These are phyloP conservation scores for Fusarium duplospermum DNA, from an alignment of 2,329 filamentous ascomycete genomes.

Conservation along the genomic window DNA sequence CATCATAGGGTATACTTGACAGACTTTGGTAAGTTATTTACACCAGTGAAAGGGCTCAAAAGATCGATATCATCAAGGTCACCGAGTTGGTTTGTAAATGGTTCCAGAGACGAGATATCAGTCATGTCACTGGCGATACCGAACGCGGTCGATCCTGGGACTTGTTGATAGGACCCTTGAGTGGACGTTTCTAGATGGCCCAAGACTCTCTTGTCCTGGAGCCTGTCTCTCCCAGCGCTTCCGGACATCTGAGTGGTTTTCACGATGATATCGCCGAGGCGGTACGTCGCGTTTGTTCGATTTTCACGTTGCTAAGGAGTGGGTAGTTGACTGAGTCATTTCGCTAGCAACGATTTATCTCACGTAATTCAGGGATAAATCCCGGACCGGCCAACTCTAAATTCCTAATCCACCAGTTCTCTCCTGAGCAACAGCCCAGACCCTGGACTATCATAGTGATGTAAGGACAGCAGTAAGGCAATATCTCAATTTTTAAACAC, in stretches of 20 bases:
- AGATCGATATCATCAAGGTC: not conserved
- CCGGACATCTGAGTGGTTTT: not conserved
- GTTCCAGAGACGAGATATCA: not conserved
- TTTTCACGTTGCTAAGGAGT: not conserved
- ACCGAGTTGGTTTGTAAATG: not conserved
- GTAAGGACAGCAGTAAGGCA: not conserved
- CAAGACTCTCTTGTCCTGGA: not conserved
- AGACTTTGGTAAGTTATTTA: not conserved
- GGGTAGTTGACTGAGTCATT: not conserved
- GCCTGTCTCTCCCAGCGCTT: not conserved
- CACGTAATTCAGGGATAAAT: not conserved
- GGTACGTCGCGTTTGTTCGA: not conserved
- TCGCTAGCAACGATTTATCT: not conserved
- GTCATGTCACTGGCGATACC: not conserved
- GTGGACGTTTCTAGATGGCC: not conserved
- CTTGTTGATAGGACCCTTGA: too few relatives aligned
- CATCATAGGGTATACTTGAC: not conserved
- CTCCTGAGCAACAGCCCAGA: not conserved
- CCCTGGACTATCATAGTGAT: not conserved
- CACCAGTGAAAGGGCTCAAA: not conserved
- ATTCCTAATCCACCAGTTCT: not conserved
- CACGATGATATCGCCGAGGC: not conserved
- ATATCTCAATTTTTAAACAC: accelerated
- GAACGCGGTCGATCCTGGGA: not conserved
- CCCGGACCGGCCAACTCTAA: not conserved